Evolutionary conservation across 2,329 filamentous ascomycete genomes (phyloP).

Genomic region (Chrysoporthe cubensis): DNA sequence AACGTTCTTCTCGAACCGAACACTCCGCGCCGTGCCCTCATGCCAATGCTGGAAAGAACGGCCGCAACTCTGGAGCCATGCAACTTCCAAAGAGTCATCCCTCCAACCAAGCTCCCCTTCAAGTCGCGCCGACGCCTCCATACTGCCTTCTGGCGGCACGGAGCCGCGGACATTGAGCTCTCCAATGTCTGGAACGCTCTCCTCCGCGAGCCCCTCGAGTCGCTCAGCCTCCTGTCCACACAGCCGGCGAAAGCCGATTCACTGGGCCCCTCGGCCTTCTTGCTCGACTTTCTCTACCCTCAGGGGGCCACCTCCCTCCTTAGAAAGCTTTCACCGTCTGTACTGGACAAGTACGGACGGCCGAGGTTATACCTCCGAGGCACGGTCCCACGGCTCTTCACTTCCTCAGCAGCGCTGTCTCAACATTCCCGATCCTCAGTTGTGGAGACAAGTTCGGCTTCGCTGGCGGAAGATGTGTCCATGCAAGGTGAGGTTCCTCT

Average conservation of each 20-base stretch:
- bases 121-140: constrained; percentile 50
- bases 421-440: constrained; percentile 6
- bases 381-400: constrained; percentile 33
- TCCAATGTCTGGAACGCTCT: constrained; percentile 47
- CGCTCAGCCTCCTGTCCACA: constrained; percentile 34
- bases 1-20: constrained; percentile 12
- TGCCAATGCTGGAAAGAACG: constrained; percentile 62
- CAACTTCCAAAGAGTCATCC: constrained; percentile 56
- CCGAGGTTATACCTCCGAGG: constrained; percentile 24
- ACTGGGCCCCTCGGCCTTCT: constrained; percentile 51
- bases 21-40: constrained; percentile 28
- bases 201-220: constrained; percentile 38
- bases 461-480: background rate
- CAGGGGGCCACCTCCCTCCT: constrained; percentile 48
- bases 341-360: constrained; percentile 30
- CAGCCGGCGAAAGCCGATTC: constrained; percentile 34
- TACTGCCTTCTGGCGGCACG: constrained; percentile 59
- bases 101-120: constrained; percentile 41
- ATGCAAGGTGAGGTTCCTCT: background rate
- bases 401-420: constrained; percentile 33
- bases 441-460: background rate
- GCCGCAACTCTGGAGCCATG: constrained; percentile 60
- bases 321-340: constrained; percentile 39
- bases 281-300: constrained; percentile 62
- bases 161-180: constrained; percentile 54